These are phyloP conservation scores for Wickerhamiella vanderwaltii DNA, from an alignment of 805 yeast species.

Conservation along the genomic window DNA sequence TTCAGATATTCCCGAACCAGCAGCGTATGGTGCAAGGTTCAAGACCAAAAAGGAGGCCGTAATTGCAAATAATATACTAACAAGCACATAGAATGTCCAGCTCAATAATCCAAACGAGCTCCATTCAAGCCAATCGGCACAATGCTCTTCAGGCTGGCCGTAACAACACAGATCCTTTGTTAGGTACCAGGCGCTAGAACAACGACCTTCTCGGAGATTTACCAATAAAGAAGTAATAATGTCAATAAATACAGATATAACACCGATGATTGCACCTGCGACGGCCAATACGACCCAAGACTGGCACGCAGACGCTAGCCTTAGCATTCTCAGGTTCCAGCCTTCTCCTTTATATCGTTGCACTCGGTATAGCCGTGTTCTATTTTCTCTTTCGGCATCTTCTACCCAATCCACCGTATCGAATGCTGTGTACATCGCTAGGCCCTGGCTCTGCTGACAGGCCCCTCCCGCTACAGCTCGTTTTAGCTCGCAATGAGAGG, in stretches of 20 bases:
- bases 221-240: slow-evolving; percentile 81
- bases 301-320: slow-evolving; percentile 29
- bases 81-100: slow-evolving; percentile 45
- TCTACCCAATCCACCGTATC: slow-evolving; percentile 46
- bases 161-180: slow-evolving; percentile 75
- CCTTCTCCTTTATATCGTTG: slow-evolving; percentile 13
- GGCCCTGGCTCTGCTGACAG: no score
- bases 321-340: slow-evolving; percentile 12
- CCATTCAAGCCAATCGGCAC: slow-evolving; percentile 65
- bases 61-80: slow-evolving; percentile 51
- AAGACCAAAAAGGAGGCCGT: slow-evolving; percentile 59
- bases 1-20: slow-evolving; percentile 96
- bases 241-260: slow-evolving; percentile 70
- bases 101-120: slow-evolving; percentile 32
- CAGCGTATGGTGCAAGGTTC: slow-evolving; percentile 72
- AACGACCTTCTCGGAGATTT: slow-evolving; percentile 65
- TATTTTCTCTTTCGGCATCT: slow-evolving; percentile 33
- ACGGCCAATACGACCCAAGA: slow-evolving; percentile 64
- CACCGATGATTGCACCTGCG: slow-evolving; percentile 69
- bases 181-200: slow-evolving; percentile 55
- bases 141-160: slow-evolving; percentile 36
- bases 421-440: slow-evolving; percentile 24
- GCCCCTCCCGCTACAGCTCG: no score
- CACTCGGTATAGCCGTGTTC: slow-evolving; percentile 17
- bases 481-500: no score